Evolutionary conservation across 2,329 filamentous ascomycete genomes (phyloP).

Genomic region (Neofusicoccum ribis): DNA sequence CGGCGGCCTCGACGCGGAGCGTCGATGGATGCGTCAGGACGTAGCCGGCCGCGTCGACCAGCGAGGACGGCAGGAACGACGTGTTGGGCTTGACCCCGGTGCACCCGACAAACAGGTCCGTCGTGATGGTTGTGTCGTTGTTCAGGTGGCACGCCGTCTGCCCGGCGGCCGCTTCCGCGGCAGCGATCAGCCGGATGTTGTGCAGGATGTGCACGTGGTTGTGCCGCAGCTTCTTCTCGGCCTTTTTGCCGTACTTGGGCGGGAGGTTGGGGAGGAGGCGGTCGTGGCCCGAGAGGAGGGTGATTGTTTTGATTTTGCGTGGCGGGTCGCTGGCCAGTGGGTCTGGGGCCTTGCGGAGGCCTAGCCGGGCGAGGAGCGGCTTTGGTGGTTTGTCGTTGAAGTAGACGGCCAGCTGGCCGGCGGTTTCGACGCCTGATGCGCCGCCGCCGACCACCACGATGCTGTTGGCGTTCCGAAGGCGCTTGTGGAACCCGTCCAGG

Average conservation of each 20-base stretch:
- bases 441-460: conserved; percentile 41
- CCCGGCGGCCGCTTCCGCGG: conserved; percentile 23
- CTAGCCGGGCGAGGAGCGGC: not conserved
- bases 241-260: conserved; percentile 28
- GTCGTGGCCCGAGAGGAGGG: conserved; percentile 32
- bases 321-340: not conserved
- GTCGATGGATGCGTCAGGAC: conserved; percentile 29
- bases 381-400: conserved; percentile 26
- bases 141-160: conserved; percentile 29
- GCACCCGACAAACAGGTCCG: conserved; percentile 39
- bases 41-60: conserved; percentile 31
- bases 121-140: conserved; percentile 31
- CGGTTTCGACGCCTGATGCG: conserved; percentile 38
- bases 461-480: conserved; percentile 30
- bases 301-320: conserved; percentile 30
- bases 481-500: conserved; percentile 31
- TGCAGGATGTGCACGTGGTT: conserved; percentile 35
- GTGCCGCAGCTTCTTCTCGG: conserved; percentile 32
- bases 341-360: not conserved
- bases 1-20: conserved; percentile 30
- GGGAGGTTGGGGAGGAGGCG: conserved; percentile 34
- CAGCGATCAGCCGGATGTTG: conserved; percentile 28
- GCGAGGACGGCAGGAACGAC: conserved; percentile 27
- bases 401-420: conserved; percentile 38
- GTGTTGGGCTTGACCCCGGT: conserved; percentile 37